phyloP scores from a whole-genome alignment of 2,329 filamentous ascomycete species.

The Clarireedia paspali region DNA sequence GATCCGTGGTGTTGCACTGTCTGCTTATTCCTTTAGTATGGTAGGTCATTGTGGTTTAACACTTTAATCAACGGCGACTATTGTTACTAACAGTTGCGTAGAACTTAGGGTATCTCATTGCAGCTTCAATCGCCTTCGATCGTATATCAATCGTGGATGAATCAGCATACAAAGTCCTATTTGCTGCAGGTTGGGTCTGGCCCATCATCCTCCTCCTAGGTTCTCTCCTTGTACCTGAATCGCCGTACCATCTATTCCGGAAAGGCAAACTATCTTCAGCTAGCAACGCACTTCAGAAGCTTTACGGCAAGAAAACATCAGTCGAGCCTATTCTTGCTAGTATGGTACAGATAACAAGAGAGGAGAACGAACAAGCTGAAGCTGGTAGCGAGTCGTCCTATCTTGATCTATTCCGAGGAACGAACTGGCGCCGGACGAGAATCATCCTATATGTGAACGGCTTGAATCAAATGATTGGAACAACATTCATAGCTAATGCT shows the following conservation, averaged over 20 bases:
- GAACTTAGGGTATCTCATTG: conserved; percentile 1
- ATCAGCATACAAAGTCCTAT: conserved; percentile 2
- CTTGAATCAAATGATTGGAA: conserved; percentile 2
- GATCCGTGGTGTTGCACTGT: conserved; percentile 2
- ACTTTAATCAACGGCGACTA: neutral
- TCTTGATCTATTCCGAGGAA: neutral
- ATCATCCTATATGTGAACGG: neutral
- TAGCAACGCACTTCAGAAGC: neutral
- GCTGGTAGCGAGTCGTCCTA: neutral
- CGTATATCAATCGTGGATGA: neutral
- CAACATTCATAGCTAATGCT: conserved; percentile 1
- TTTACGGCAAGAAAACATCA: neutral
- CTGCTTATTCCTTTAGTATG: conserved; percentile 1
- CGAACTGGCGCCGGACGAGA: conserved; percentile 3
- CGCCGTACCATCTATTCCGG: neutral
- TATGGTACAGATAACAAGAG: neutral
- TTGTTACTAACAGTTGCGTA: neutral
- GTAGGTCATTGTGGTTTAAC: neutral
- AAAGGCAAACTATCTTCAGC: neutral
- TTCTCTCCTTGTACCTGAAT: neutral
- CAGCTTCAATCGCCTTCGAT: conserved; percentile 1
- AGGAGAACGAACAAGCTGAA: neutral
- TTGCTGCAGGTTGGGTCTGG: neutral
- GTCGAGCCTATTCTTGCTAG: neutral
- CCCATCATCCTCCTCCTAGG: neutral